These are phyloP conservation scores for Cronartium ribicola DNA, from an alignment of 1,284 basidiomycete species.

Conservation along the genomic window DNA sequence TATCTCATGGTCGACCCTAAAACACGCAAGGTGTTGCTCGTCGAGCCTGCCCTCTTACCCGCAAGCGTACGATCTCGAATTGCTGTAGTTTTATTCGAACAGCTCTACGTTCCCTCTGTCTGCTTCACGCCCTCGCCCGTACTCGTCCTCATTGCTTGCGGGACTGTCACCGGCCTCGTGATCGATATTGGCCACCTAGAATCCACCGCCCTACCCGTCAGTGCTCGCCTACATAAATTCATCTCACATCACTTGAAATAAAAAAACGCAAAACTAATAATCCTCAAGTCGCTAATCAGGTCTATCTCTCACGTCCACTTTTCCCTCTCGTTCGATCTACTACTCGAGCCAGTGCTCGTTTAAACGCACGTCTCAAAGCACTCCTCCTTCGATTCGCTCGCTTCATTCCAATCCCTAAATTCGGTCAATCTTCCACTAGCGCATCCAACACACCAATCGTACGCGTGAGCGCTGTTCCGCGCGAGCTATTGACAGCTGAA, in stretches of 20 bases:
- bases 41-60: constrained; percentile 83
- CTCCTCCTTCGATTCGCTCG: constrained; percentile 73
- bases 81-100: constrained; percentile 79
- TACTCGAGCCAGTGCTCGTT: constrained; percentile 69
- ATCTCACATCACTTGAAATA: background rate
- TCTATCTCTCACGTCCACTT: constrained; percentile 78
- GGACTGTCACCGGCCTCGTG: constrained; percentile 84
- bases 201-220: constrained; percentile 76
- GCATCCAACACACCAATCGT: background rate
- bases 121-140: constrained; percentile 85
- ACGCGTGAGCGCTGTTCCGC: background rate
- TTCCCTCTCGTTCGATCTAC: constrained; percentile 74
- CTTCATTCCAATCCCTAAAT: constrained; percentile 70
- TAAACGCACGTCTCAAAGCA: constrained; percentile 69
- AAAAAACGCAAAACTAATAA: background rate
- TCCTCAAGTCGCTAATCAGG: constrained; percentile 59
- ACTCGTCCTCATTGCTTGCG: constrained; percentile 74
- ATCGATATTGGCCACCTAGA: constrained; percentile 88
- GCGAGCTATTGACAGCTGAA: constrained; percentile 5
- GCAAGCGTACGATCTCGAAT: constrained; percentile 80
- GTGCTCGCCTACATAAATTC: constrained; percentile 48
- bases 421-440: constrained; percentile 59
- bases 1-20: constrained; percentile 88
- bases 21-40: constrained; percentile 81
- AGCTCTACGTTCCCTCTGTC: constrained; percentile 84